Base-by-base conservation (phyloP, 2,329 filamentous ascomycete species). In the Aspergillus bombycis region DNA sequence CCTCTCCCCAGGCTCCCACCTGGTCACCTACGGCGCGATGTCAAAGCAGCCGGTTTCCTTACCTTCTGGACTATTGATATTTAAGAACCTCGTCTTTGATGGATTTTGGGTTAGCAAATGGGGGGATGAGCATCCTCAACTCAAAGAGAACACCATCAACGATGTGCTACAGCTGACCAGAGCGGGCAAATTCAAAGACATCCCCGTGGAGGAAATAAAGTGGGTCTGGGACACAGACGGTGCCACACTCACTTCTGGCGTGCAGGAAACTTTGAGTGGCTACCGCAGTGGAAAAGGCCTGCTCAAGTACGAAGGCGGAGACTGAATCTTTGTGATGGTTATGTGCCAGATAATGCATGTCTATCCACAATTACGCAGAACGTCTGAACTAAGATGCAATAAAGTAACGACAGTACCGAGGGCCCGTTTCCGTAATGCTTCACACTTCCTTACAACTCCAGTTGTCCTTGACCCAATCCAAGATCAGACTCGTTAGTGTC, bases 11-110 rank as follows among this genome's bases (percentile, higher is more conserved):
- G 86, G 87, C 26, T 91, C 87, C 1, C 89, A 90, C 62, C 83
- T 98, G 78, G 93, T 99, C 28, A 97, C 94, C 5, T 99, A 99
- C 75, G 95, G 95, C 30, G 94, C 92, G 57, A 99, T 99, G 95
- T 89, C 91, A 38, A 91, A 91, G 76, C 90, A 96, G 81, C 94
- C 94, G 0, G 85, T 97, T 30, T 84, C 86, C 8, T 80, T 98
- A 65, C 93, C 94, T 0, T 91, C 94, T 0, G 91, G 91, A 0
- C 83, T 96, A 69, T 82, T 98, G 64, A 99, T 99, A 71, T 99
- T 99, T 82, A 95, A 94, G 78, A 89, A 98, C 71, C 84, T 98
- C 58, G 85, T 87, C 58, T 96, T 97, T 74, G 86, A 92, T 65
- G 96, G 95, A 5, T 99, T 98, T 79, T 99, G 95, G 95, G 88